A percentile compares a stretch with the other conserved stretches of the same genome.
Conservation (phyloP, 2,329 filamentous ascomycete species). For the Phialocephala sp. region DNA sequence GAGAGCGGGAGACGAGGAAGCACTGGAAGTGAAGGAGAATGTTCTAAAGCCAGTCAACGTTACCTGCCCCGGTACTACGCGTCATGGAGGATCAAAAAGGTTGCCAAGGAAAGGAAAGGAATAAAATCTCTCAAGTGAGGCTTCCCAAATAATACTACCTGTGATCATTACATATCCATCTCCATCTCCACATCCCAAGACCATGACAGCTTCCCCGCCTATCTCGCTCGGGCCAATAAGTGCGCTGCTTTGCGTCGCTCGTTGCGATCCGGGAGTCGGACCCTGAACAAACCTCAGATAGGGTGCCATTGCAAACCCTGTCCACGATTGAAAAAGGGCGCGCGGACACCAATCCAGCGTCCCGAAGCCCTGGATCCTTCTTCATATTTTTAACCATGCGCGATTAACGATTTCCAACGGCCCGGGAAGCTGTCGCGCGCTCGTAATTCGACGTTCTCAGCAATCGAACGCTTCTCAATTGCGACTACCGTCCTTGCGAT, state of each 20-base stretch:
- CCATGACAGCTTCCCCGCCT: slow-evolving; percentile 1
- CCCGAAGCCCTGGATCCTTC: not conserved
- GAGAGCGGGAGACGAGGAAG: no score
- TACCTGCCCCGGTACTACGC: not conserved
- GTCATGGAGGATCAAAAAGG: slow-evolving; percentile 3
- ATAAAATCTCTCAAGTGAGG: slow-evolving; percentile 10
- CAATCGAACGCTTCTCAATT: no score
- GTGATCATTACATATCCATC: not conserved
- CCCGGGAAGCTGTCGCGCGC: slow-evolving; percentile 7
- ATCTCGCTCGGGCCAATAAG: slow-evolving; percentile 1
- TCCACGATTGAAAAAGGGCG: not conserved
- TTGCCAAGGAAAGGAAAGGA: not conserved
- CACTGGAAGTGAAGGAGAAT: not conserved
- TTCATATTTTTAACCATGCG: slow-evolving; percentile 8
- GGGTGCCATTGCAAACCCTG: not conserved
- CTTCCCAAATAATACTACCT: not conserved
- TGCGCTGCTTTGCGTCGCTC: not conserved
- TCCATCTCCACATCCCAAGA: not conserved
- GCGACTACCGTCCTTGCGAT: no score
- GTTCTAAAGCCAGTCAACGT: not conserved
- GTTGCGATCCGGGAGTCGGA: not conserved
- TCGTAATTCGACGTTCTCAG: no score
- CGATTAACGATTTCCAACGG: slow-evolving; percentile 10
- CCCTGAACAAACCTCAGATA: slow-evolving; percentile 1
- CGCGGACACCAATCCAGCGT: slow-evolving; percentile 2